A percentile compares a stretch with the other conserved stretches of the same genome.
phyloP scores from a whole-genome alignment of 2,329 filamentous ascomycete species.

The Aspergillus neoniger region DNA sequence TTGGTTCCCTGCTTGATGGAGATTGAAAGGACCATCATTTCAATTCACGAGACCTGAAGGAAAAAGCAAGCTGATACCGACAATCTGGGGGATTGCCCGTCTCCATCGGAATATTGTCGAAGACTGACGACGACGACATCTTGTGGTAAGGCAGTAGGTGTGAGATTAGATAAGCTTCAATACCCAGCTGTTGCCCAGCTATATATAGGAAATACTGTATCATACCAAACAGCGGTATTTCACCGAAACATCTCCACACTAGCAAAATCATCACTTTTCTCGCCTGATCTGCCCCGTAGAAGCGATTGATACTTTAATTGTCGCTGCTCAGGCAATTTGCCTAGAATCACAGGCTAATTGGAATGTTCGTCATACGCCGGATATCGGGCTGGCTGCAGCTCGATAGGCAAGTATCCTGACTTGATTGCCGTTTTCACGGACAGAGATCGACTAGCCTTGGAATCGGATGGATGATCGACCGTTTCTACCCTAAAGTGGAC shows the following conservation, averaged over 20 bases:
- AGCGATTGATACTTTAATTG: neutral
- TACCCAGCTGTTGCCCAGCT: neutral
- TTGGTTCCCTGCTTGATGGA: neutral
- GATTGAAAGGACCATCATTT: neutral
- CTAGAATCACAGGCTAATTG: neutral
- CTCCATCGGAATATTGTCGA: neutral
- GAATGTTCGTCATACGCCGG: neutral
- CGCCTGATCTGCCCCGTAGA: neutral
- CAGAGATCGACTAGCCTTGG: constrained; percentile 8
- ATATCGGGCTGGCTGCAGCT: neutral
- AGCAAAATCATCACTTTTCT: neutral
- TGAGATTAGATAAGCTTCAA: constrained; percentile 3
- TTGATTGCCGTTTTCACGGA: neutral
- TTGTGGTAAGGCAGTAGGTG: neutral
- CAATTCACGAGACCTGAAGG: too few relatives aligned
- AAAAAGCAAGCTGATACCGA: neutral
- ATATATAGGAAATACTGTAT: constrained; percentile 1
- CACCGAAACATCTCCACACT: neutral
- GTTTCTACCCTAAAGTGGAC: constrained; percentile 5
- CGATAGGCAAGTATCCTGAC: neutral
- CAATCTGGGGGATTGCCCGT: neutral
- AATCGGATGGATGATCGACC: constrained; percentile 6
- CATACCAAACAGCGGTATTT: constrained; percentile 3
- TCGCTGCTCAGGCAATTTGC: neutral
- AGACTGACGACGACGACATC: neutral